Evolutionary conservation across 257 asterid species (phyloP), one percentile per base, ranked within the genome.

Genomic region (Datura wrightii): DNA sequence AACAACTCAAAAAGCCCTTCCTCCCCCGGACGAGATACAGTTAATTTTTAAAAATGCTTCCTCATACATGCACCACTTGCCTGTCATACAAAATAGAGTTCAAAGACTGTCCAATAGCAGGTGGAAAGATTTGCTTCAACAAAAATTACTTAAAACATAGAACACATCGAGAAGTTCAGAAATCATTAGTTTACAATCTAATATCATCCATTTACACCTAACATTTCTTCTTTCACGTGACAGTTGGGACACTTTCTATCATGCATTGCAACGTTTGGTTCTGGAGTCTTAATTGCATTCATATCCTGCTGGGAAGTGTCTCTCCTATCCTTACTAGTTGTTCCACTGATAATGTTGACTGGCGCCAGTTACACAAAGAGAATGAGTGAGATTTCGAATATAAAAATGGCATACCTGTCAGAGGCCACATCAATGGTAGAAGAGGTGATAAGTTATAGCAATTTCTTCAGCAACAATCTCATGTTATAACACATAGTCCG

Each of bases 201-300:
- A 74, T 48, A 62, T 55, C 24, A 67, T 83, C 54, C 79, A 79
- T 54, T 39, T 83, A 69, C n/a, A 78, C 80, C 91, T 87, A 58
- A 85, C 87, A 53, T 69, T 63, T 39, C 82, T 31, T 87, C 82
- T 10, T 60, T 81, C 83, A 58, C 76, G 13, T 83, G 85, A 53
- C 95, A 94, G 97, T 80, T 94, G 89, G 97, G 97, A 83, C 98
- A 94, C 90, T 94, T 93, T 87, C 65, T 94, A 58, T 87, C 98
- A 83, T 89, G 97, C 91, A 88, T 91, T 13, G 94, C 96, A 10
- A 93, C 97, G 3, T 94, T 94, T 90, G 87, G 92, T 46, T 92
- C 89, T 3, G 98, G 97, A 9, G 97, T 91, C 79, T 74, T 94
- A 83, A 91, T 93, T 71, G 98, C 98, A 65, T 88, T 94, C 74